Base-by-base conservation (phyloP, 2,329 filamentous ascomycete species). In the Hymenoscyphus fraxineus region DNA sequence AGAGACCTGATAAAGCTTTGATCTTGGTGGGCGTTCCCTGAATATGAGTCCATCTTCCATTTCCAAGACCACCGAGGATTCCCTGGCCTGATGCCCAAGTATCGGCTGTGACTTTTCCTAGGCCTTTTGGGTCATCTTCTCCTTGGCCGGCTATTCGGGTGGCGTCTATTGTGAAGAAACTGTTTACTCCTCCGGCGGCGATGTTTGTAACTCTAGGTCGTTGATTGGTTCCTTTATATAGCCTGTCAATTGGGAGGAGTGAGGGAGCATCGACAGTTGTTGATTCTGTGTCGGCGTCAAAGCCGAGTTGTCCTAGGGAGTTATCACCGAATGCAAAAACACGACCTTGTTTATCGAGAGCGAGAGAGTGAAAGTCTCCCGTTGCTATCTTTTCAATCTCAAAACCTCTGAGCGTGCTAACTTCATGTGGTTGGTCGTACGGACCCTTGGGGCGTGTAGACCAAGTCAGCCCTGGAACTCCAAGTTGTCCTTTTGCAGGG, bases 241-340 rank as follows among this genome's bases (percentile, higher is more conserved):
- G 85, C 66, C 84, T 85, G 66, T 86, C 84, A 47, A 91, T 83
- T 0, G 91, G 85, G 1, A 98, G 76, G 6, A 88, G 82, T 3
- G 87, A 85, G 0, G 95, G 93, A 0, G 83, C 82, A 68, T 94
- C 90, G 31, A 90, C 80, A 64, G 80, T 84, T 7, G 85, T 81
- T 16, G 85, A 80, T 35, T 88, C 84, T 0, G 83, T 75, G 59
- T 87, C 86, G 61, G 84, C 85, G 60, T 92, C 86, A 71, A 94
- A 87, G n/a, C 94, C 94, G 3, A 98, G 83, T 77, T 98, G 95
- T n/a, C 95, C 95, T 55, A 86, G 85, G 0, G 88, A 88, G 78
- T 98, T 98, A 76, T 98, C 93, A 44, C 95, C 95, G 78, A 96
- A 98, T 6, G 88, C 83, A 76, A 95, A 97, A 16, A 95, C 83